phyloP scores from a whole-genome alignment of 179 eudicot species.

The Spinacia oleracea region DNA sequence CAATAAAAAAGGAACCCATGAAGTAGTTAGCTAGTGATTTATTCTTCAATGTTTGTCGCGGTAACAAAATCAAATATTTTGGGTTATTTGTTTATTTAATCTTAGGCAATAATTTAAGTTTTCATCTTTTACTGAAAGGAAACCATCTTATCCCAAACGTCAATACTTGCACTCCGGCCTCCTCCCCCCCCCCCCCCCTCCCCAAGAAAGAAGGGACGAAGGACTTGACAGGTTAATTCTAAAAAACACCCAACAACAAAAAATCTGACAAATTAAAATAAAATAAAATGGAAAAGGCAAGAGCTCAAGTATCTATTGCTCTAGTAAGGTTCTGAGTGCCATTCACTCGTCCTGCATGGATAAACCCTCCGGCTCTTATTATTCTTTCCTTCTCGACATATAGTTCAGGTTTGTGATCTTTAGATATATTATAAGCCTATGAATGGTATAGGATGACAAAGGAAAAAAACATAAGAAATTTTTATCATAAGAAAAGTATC shows the following conservation, averaged over 20 bases:
- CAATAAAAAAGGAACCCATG: too few relatives aligned
- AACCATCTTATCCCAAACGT: neutral
- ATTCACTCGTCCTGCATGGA: slow-evolving; percentile 95
- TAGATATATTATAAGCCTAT: slow-evolving; percentile 95
- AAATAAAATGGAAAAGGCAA: neutral
- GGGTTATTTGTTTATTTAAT: neutral
- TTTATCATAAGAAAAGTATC: too few relatives aligned
- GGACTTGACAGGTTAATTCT: neutral
- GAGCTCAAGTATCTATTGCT: slow-evolving; percentile 71
- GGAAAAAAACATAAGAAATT: slow-evolving; percentile 4
- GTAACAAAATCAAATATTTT: too few relatives aligned
- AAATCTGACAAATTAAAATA: neutral
- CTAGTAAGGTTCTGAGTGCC: slow-evolving; percentile 93
- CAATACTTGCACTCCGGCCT: too few relatives aligned
- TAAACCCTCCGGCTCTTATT: slow-evolving; percentile 94
- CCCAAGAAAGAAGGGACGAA: too few relatives aligned
- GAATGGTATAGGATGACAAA: slow-evolving; percentile 10
- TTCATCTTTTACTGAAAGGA: neutral
- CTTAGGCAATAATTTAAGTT: neutral
- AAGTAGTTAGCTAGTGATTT: too few relatives aligned
- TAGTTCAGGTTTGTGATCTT: slow-evolving; percentile 95
- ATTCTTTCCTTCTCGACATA: slow-evolving; percentile 91
- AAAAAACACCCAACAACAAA: neutral
- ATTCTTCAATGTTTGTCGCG: too few relatives aligned
- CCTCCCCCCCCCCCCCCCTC: neutral